Evolutionary conservation across 2,329 filamentous ascomycete species (phyloP).

Genomic region (Eutypella sp.): DNA sequence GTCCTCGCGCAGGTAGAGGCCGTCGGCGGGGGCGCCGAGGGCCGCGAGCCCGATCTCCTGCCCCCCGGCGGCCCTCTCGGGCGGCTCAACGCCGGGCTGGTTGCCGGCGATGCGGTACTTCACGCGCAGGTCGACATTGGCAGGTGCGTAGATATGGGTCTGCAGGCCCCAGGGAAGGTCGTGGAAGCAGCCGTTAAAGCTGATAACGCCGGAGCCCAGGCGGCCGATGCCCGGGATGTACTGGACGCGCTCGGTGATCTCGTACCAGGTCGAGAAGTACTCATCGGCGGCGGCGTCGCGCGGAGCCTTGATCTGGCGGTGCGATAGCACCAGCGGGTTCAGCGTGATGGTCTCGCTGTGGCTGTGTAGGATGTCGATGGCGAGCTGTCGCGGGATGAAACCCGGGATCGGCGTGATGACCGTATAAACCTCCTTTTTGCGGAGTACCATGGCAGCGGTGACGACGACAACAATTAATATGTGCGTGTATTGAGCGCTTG

Average conservation of each 20-base stretch:
- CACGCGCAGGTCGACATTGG: constrained; percentile 62
- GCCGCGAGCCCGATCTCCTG: constrained; percentile 57
- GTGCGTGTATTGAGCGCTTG: not conserved
- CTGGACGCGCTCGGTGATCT: constrained; percentile 65
- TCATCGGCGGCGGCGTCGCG: constrained; percentile 65
- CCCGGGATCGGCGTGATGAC: constrained; percentile 65
- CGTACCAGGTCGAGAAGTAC: constrained; percentile 70
- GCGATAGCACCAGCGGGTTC: constrained; percentile 61
- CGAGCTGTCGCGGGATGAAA: constrained; percentile 66
- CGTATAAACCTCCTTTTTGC: constrained; percentile 62
- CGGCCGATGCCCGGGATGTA: constrained; percentile 62
- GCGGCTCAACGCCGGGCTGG: constrained; percentile 59
- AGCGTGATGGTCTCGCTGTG: constrained; percentile 67
- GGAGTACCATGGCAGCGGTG: constrained; percentile 38
- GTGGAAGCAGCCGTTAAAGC: constrained; percentile 68
- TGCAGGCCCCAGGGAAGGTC: constrained; percentile 68
- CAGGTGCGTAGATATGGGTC: constrained; percentile 65
- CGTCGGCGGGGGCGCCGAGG: constrained; percentile 58
- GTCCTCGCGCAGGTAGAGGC: constrained; percentile 64
- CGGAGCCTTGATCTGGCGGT: constrained; percentile 60
- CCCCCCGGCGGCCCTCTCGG: constrained; percentile 41
- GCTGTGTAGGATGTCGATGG: constrained; percentile 66
- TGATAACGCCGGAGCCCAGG: constrained; percentile 60
- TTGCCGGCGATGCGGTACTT: constrained; percentile 66
- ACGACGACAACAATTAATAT: not conserved